Conservation (phyloP, 2,329 filamentous ascomycete genomes). For the Endoconidiophora polonica region DNA sequence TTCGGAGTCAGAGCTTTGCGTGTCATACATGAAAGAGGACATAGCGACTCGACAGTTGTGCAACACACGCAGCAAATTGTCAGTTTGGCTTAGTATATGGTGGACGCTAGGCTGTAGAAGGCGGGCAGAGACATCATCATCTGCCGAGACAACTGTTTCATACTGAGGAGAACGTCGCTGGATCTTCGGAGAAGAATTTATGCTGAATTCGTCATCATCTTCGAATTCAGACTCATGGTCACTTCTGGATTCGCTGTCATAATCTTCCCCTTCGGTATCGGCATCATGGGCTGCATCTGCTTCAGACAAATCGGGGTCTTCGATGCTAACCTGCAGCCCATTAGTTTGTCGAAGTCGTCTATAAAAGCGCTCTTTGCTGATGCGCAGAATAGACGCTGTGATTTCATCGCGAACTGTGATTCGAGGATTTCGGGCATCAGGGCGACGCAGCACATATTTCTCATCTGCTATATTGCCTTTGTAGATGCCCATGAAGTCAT, state of each 20-base stretch:
- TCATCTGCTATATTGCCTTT: background rate
- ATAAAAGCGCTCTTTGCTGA: conserved; percentile 3
- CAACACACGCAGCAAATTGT: conserved; percentile 51
- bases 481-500: conserved; percentile 4
- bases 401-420: conserved; percentile 9
- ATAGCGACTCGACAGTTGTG: conserved; percentile 44
- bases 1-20: conserved; percentile 11
- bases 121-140: conserved; percentile 50
- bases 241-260: background rate
- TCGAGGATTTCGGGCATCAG: background rate
- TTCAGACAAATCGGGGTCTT: conserved; percentile 3
- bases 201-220: background rate
- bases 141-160: conserved; percentile 42
- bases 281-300: background rate
- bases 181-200: too few species aligned
- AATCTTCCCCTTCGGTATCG: background rate
- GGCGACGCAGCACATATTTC: background rate
- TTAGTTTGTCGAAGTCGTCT: background rate
- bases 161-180: conserved; percentile 16
- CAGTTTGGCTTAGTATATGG: conserved; percentile 54
- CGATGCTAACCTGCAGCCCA: conserved; percentile 6
- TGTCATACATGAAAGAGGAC: background rate
- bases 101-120: conserved; percentile 52
- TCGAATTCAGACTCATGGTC: background rate
- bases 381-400: conserved; percentile 3